A percentile compares a stretch with the other conserved stretches of the same genome.
phyloP scores from a whole-genome alignment of 176 grass and related monocot species.

The Elymus sibiricus region DNA sequence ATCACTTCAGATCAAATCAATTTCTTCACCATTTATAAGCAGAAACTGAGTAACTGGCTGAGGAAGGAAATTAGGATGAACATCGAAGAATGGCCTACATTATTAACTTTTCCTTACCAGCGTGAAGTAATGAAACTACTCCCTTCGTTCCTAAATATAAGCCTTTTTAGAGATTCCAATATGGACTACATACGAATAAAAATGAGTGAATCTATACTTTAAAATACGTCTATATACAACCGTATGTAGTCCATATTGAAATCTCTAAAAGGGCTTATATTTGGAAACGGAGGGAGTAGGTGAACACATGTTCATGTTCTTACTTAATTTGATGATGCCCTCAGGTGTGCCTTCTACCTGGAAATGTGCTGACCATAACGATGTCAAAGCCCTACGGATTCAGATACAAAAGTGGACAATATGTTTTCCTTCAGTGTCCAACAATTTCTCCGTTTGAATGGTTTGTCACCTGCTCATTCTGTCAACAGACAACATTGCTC shows the following conservation, averaged over 20 bases:
- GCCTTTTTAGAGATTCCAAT: too few species aligned
- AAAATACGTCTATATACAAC: too few species aligned
- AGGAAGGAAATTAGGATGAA: neutral
- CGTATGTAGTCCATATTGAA: too few species aligned
- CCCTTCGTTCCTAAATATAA: too few species aligned
- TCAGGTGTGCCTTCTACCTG: slow-evolving; percentile 82
- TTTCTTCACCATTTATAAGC: neutral
- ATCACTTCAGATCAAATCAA: neutral
- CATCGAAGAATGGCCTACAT: neutral
- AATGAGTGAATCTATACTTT: too few species aligned
- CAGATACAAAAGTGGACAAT: slow-evolving; percentile 86
- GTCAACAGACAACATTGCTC: neutral
- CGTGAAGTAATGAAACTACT: neutral
- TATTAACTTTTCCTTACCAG: neutral
- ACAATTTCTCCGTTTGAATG: slow-evolving; percentile 91
- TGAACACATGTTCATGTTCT: neutral
- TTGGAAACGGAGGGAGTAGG: too few species aligned
- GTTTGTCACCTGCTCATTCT: slow-evolving; percentile 17
- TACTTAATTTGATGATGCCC: neutral
- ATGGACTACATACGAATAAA: too few species aligned
- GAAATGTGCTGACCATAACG: slow-evolving; percentile 82
- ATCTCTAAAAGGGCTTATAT: too few species aligned
- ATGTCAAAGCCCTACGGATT: slow-evolving; percentile 95
- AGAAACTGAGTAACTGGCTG: neutral
- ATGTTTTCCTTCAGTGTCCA: slow-evolving; percentile 90